Percentiles rank a stretch among this genome's conserved stretches.
phyloP scores from a whole-genome alignment of 208 protist species.

The Wallacemonas sp. region DNA sequence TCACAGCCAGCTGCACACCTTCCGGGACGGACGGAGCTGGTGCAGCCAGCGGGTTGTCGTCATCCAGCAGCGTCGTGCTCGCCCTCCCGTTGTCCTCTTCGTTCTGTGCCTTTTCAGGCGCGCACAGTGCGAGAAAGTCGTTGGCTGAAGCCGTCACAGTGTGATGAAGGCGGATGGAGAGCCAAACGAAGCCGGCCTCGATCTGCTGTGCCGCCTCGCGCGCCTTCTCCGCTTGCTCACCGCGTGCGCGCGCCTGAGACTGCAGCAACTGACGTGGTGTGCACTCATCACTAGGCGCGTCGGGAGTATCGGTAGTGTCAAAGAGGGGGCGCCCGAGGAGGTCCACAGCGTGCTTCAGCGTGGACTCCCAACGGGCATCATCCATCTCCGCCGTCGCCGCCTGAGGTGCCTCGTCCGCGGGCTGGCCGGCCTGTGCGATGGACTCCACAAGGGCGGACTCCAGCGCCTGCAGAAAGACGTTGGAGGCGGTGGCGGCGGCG shows the following conservation, averaged over 20 bases:
- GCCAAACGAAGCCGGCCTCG: not conserved
- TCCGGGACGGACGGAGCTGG: slow-evolving; percentile 14
- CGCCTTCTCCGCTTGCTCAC: too few species aligned
- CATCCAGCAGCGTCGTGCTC: not conserved
- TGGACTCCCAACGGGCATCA: not conserved
- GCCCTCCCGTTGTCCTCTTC: not conserved
- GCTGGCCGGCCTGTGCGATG: too few species aligned
- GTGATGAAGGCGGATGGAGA: not conserved
- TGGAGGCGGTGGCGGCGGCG: not conserved
- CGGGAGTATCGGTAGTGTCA: too few species aligned
- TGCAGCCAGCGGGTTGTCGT: slow-evolving; percentile 4
- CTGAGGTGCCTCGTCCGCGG: too few species aligned
- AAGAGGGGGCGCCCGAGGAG: not conserved
- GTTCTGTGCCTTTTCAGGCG: not conserved
- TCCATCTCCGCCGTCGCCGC: too few species aligned
- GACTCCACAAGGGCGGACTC: not conserved
- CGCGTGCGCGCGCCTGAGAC: too few species aligned
- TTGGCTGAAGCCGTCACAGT: not conserved
- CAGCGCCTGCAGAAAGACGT: not conserved
- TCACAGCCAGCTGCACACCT: slow-evolving; percentile 18
- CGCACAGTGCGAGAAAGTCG: not conserved
- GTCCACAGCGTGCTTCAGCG: not conserved
- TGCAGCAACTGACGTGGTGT: too few species aligned
- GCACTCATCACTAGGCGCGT: too few species aligned
- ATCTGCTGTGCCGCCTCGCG: not conserved